Conservation (phyloP, 345 rosid genomes). For the Arabis alpina region DNA sequence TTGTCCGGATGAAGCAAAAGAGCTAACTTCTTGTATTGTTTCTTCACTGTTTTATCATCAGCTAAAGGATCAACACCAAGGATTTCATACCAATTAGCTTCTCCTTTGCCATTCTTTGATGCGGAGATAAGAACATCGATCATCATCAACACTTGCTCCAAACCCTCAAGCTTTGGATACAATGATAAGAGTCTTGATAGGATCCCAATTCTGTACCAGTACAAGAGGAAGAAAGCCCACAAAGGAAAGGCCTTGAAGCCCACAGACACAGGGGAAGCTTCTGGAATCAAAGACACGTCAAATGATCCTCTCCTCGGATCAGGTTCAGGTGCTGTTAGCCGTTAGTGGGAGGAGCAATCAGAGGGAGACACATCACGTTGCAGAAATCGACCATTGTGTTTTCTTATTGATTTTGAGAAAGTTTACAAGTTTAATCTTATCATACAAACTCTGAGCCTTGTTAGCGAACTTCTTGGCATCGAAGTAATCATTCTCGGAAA, state of each 20-base stretch:
- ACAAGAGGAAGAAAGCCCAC: too few relatives aligned
- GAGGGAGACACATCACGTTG: too few relatives aligned
- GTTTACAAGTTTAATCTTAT: too few relatives aligned
- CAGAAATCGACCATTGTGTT: too few relatives aligned
- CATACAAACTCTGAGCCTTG: constrained; percentile 1
- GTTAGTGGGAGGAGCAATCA: too few relatives aligned
- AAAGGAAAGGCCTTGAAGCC: too few relatives aligned
- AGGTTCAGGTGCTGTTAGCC: too few relatives aligned
- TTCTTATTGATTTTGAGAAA: too few relatives aligned
- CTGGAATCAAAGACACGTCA: too few relatives aligned
- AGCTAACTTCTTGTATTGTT: constrained; percentile 67
- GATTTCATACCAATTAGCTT: constrained; percentile 70
- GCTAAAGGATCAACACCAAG: constrained; percentile 63
- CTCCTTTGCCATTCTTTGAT: constrained; percentile 36
- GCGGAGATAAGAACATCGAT: constrained; percentile 19
- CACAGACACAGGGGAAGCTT: too few relatives aligned
- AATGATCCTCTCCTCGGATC: too few relatives aligned
- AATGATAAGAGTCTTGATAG: neutral
- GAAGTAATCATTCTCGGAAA: constrained; percentile 8
- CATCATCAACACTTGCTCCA: constrained; percentile 6
- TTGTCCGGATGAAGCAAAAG: constrained; percentile 78
- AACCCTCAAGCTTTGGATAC: constrained; percentile 41
- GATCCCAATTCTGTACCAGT: too few relatives aligned
- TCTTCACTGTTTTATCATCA: constrained; percentile 65
- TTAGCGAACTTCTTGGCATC: neutral